Percentiles rank a stretch among this genome's conserved stretches.
Evolutionary conservation across 495 filamentous ascomycete genomes (phyloP).

Genomic region (Neurospora intermedia): DNA sequence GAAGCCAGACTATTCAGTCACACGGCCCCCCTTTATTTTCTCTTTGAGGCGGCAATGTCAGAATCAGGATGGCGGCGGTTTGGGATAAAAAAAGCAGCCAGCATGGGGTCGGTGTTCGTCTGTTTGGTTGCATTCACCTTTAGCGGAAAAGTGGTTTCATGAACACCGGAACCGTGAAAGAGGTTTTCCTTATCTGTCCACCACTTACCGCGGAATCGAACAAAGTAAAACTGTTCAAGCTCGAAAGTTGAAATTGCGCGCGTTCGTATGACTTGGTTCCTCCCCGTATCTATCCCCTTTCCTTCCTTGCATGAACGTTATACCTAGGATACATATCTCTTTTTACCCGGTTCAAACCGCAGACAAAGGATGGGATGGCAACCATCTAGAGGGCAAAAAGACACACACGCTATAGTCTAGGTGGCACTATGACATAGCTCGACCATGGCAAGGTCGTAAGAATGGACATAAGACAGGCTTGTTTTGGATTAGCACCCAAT

Average conservation of each 20-base stretch:
- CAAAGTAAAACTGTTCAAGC: neutral
- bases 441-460: neutral
- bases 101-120: constrained; percentile 7
- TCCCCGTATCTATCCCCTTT: neutral
- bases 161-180: neutral
- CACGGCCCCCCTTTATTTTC: neutral
- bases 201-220: neutral
- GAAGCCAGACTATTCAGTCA: neutral
- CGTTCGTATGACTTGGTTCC: neutral
- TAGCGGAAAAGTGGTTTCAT: constrained; percentile 2
- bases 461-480: neutral
- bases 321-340: neutral
- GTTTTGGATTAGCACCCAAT: neutral
- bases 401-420: neutral
- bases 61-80: neutral
- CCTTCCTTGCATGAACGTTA: neutral
- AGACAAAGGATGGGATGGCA: neutral
- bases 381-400: neutral
- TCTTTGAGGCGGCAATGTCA: neutral
- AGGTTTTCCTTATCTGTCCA: neutral
- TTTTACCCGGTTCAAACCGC: neutral
- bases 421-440: neutral
- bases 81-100: constrained; percentile 5
- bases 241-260: neutral
- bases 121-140: neutral